Conservation (phyloP, 257 asterid genomes). For the Misopates orontium region DNA sequence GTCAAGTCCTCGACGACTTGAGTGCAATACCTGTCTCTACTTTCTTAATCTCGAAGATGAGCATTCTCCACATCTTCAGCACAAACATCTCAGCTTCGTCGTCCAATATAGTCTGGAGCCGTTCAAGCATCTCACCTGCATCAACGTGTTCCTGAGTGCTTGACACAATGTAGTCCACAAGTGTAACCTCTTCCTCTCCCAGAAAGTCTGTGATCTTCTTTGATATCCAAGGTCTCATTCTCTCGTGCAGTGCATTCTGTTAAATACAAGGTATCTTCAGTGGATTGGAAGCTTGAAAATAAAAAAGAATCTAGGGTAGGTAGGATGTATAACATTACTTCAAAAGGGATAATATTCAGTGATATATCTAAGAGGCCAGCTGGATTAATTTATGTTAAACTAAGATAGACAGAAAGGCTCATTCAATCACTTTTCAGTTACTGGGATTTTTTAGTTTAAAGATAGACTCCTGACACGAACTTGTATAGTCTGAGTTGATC, state of each 20-base stretch:
- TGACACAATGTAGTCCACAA: conserved; percentile 86
- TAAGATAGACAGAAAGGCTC: conserved; percentile 2
- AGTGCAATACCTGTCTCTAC: conserved; percentile 81
- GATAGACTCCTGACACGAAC: not conserved
- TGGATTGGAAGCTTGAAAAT: not conserved
- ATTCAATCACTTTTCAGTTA: not conserved
- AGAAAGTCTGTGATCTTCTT: conserved; percentile 89
- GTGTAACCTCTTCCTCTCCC: conserved; percentile 93
- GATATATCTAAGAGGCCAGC: not conserved
- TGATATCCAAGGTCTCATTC: conserved; percentile 92
- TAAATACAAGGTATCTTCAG: conserved; percentile 23
- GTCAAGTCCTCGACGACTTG: conserved; percentile 53
- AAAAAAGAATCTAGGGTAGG: not conserved
- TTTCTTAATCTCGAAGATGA: conserved; percentile 91
- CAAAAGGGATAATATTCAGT: not conserved
- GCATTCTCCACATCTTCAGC: conserved; percentile 99
- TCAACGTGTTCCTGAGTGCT: conserved; percentile 90
- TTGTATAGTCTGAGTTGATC: not conserved
- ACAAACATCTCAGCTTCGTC: conserved; percentile 99
- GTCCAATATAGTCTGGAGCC: conserved; percentile 85
- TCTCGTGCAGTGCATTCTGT: conserved; percentile 79
- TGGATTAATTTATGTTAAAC: not conserved
- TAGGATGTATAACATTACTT: not conserved
- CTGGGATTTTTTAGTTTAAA: conserved; percentile 4
- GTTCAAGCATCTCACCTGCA: conserved; percentile 90